Evolutionary conservation across 1,139 yeast genomes (phyloP), one percentile per base, ranked within the genome.

Genomic region (Pichia sp.): DNA sequence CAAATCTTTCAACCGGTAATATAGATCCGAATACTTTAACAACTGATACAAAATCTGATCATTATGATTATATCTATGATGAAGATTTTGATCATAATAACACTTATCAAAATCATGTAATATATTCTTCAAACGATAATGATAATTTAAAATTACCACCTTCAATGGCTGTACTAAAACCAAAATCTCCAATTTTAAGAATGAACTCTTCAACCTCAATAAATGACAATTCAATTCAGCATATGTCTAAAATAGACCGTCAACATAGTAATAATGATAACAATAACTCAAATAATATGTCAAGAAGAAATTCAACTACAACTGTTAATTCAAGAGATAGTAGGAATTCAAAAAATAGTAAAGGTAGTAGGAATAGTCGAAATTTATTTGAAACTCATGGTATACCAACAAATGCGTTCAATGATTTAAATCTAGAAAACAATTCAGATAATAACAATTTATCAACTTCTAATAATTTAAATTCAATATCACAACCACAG

Each of bases 131-230:
- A 55, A 53, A 46, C 47, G 44, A 38, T 9, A 19, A 40, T 6
- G 37, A 34, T 5, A 37, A 48, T 33, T 26, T 40, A 10, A 51
- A 50, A 30, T 26, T 57, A 23, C 88, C 88, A 3, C 83, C 88
- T 10, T 78, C 85, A 9, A 80, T 80, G 88, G 65, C 71, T 16
- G 77, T 74, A 50, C 66, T 78, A 43, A 80, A 74, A 44, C 88
- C 89, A 11, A 80, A 76, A 51, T 75, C 78, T 20, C 88, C 89
- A 4, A 81, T 81, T 38, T 66, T 81, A 50, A 57, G 50, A 56
- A 56, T 53, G 56, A 54, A 52, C 48, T 55, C 61, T 4, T 48
- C 60, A 6, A 48, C 59, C 13, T 56, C 60, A 31, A 41, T 56
- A 6, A 50, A 47, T 30, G 48, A 42, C 30, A 42, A 25, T 26